phyloP scores from a whole-genome alignment of 371 early-diverging fungal genomes.

The Basidiobolus meristosporus region DNA sequence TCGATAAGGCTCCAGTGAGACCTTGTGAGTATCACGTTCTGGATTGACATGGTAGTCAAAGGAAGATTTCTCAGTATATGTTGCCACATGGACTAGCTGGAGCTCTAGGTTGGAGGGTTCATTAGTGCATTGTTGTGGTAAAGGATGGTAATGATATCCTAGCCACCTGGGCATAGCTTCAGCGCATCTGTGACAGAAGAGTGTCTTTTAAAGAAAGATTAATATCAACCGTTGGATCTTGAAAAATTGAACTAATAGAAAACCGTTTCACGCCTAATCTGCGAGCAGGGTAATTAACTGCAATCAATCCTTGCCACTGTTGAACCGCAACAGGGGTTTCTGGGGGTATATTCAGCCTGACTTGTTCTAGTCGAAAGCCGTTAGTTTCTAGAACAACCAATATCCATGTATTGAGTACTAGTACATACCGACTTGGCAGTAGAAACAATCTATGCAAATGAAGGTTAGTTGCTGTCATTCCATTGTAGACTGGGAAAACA shows the following conservation, averaged over 20 bases:
- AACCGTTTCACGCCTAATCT: neutral
- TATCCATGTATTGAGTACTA: neutral
- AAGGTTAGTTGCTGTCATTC: neutral
- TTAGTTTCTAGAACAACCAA: neutral
- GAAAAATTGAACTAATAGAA: neutral
- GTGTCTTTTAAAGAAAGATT: conserved; percentile 20
- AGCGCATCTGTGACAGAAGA: conserved; percentile 30
- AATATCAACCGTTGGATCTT: conserved; percentile 19
- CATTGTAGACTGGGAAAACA: neutral
- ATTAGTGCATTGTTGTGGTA: neutral
- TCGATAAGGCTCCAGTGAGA: conserved; percentile 67
- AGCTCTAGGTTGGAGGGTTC: conserved; percentile 22
- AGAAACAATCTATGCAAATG: conserved; percentile 3
- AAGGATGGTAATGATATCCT: neutral
- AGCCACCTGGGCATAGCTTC: conserved; percentile 35
- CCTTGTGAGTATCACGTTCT: conserved; percentile 62
- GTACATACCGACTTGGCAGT: conserved; percentile 5
- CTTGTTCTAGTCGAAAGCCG: conserved; percentile 27
- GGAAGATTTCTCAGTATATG: conserved; percentile 43
- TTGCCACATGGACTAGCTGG: conserved; percentile 69
- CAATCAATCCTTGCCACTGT: conserved; percentile 80
- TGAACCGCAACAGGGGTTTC: conserved; percentile 65
- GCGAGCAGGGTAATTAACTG: conserved; percentile 33
- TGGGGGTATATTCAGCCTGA: conserved; percentile 39
- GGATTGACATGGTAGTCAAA: conserved; percentile 52